Base-by-base conservation (phyloP, 768 basidiomycete species). In the Lentinula raphanica region DNA sequence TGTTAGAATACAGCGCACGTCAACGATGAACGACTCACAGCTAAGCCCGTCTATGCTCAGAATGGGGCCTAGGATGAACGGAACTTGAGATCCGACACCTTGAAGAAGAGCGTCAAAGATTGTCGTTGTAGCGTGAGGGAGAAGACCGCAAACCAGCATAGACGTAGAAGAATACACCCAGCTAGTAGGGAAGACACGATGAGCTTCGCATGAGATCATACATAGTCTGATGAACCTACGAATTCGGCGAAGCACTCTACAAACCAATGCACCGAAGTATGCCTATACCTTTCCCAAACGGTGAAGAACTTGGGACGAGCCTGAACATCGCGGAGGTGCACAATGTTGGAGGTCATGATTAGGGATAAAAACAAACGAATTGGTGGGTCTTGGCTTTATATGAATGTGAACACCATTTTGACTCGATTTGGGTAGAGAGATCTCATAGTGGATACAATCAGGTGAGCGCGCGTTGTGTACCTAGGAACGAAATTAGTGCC, bases 121-220 rank as follows among this genome's bases (percentile, higher is more conserved):
- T 38, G 5, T 15, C n/a, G n/a, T n/a, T n/a, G n/a, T n/a, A n/a
- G n/a, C n/a, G n/a, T n/a, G n/a, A n/a, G n/a, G n/a, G n/a, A n/a
- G n/a, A n/a, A n/a, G n/a, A n/a, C n/a, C n/a, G 53, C 74, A 59
- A 38, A 76, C 81, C 82, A n/a, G 72, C 72, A 58, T 79, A 83
- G 25, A 78, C 76, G 64, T 84, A 87, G 60, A 88, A 69, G 67
- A 85, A 86, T 15, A 81, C 83, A 12, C 85, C 86, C 36, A 83
- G 54, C 84, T 86, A 59, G 17, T 29, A 55, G n/a, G 56, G n/a
- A 19, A 42, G n/a, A n/a, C n/a, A n/a, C n/a, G n/a, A n/a, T n/a
- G n/a, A n/a, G n/a, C n/a, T n/a, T n/a, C n/a, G n/a, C n/a, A n/a
- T n/a, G n/a, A n/a, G n/a, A n/a, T n/a, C n/a, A n/a, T n/a, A n/a